Evolutionary conservation across 1,139 yeast genomes (phyloP).

Genomic region (Lodderomyces elongisporus): DNA sequence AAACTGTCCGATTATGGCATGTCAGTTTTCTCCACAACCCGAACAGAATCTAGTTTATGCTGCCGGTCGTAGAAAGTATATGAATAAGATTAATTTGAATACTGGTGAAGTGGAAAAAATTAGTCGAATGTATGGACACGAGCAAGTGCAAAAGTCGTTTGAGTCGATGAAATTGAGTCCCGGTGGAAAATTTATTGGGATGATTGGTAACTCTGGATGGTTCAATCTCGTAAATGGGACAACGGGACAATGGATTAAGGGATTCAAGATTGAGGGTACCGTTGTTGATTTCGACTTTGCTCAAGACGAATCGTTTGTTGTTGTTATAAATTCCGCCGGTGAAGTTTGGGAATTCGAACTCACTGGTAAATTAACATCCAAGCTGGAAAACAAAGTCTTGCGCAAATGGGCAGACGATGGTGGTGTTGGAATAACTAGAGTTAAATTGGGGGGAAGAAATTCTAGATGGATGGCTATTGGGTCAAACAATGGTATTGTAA

Average conservation of each 20-base stretch:
- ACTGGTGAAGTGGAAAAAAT: constrained; percentile 77
- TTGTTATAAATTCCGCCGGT: constrained; percentile 74
- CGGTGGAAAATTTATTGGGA: constrained; percentile 65
- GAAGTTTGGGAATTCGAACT: constrained; percentile 87
- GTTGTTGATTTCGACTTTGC: constrained; percentile 75
- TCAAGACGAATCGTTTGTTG: constrained; percentile 46
- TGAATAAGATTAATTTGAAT: constrained; percentile 87
- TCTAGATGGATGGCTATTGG: constrained; percentile 89
- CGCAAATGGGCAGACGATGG: constrained; percentile 84
- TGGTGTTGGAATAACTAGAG: constrained; percentile 75
- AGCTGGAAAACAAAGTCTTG: constrained; percentile 32
- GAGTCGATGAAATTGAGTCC: constrained; percentile 76
- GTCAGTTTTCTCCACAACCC: constrained; percentile 50
- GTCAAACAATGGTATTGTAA: constrained; percentile 82
- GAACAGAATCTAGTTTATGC: constrained; percentile 54
- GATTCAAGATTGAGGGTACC: constrained; percentile 84
- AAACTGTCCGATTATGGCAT: constrained; percentile 75
- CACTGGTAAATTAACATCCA: constrained; percentile 16
- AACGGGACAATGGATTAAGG: constrained; percentile 82
- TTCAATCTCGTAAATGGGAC: constrained; percentile 69
- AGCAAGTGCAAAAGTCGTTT: constrained; percentile 76
- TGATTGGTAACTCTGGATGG: constrained; percentile 89
- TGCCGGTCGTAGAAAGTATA: constrained; percentile 87
- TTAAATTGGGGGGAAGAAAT: constrained; percentile 70
- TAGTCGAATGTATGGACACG: constrained; percentile 88